A percentile compares a stretch with the other conserved stretches of the same genome.
phyloP scores from a whole-genome alignment of 441 rosid genomes.

The Oxalis stricta region DNA sequence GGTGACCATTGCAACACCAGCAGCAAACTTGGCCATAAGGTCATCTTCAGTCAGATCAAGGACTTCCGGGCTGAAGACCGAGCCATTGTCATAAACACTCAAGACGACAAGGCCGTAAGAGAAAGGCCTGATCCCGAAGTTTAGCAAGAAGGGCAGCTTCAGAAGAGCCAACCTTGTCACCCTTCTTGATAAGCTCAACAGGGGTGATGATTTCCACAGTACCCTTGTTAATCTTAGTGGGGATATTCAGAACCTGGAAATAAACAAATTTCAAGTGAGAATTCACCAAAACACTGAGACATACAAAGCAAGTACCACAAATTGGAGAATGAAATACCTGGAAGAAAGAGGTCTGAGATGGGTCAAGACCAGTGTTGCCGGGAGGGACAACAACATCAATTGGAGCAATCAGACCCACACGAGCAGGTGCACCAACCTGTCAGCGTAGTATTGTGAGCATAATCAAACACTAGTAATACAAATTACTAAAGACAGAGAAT shows the following conservation, averaged over 20 bases:
- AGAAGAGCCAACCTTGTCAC: constrained; percentile 67
- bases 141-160: constrained; percentile 53
- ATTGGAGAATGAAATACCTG: constrained; percentile 16
- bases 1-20: constrained; percentile 62
- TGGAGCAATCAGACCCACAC: constrained; percentile 92
- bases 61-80: constrained; percentile 59
- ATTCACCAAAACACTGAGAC: neutral
- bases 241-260: constrained; percentile 69
- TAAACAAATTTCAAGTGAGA: neutral
- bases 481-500: no score
- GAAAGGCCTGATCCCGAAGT: constrained; percentile 64
- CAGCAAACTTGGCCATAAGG: constrained; percentile 60
- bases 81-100: constrained; percentile 61
- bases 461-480: no score
- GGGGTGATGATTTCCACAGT: constrained; percentile 71
- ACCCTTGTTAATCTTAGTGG: constrained; percentile 97
- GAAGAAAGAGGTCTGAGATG: constrained; percentile 93
- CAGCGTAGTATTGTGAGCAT: no score
- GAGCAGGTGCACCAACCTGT: constrained; percentile 98
- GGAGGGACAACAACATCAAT: constrained; percentile 92
- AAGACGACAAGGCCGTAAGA: constrained; percentile 73
- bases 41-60: constrained; percentile 67
- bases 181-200: constrained; percentile 50
- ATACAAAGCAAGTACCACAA: neutral
- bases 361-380: constrained; percentile 92